Conservation (phyloP, 1,284 basidiomycete genomes). For the Vanrija sp. region DNA sequence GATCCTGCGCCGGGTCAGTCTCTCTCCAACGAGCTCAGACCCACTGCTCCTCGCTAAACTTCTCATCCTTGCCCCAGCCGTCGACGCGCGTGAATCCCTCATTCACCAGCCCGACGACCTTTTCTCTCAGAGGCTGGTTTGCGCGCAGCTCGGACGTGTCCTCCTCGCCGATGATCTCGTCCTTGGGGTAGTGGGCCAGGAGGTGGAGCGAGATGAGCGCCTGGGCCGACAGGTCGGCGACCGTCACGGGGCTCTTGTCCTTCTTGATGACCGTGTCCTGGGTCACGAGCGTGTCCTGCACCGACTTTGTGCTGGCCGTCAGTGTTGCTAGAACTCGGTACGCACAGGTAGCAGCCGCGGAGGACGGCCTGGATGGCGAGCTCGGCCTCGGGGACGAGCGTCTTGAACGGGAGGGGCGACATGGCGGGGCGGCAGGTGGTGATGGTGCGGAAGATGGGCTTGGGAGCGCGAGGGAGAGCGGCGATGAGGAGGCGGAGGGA, state of each 20-base stretch:
- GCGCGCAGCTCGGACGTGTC: conserved; percentile 74
- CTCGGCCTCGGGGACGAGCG: conserved; percentile 43
- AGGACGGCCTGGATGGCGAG: conserved; percentile 87
- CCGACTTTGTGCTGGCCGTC: conserved; percentile 63
- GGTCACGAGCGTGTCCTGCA: conserved; percentile 83
- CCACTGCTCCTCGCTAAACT: conserved; percentile 50
- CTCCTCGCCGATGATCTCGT: conserved; percentile 93
- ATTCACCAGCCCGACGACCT: conserved; percentile 79
- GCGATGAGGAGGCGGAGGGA: background rate
- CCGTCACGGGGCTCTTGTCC: conserved; percentile 95
- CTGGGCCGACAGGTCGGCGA: conserved; percentile 87
- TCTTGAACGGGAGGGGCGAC: conserved; percentile 36
- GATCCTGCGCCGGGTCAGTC: conserved; percentile 55
- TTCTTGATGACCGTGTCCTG: conserved; percentile 84
- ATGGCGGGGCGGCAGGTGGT: conserved; percentile 2
- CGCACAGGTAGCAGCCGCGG: conserved; percentile 64
- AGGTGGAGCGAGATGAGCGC: conserved; percentile 76
- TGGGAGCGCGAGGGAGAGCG: conserved; percentile 1
- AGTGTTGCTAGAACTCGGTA: background rate
- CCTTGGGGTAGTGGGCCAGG: conserved; percentile 73
- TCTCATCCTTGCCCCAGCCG: conserved; percentile 38
- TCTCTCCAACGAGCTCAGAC: conserved; percentile 54
- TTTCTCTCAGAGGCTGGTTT: conserved; percentile 57
- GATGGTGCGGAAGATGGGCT: conserved; percentile 3
- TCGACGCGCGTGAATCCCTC: conserved; percentile 59